A percentile compares a stretch with the other conserved stretches of the same genome.
Conservation (phyloP, 2,329 filamentous ascomycete genomes). For the Neoascochyta sp. region DNA sequence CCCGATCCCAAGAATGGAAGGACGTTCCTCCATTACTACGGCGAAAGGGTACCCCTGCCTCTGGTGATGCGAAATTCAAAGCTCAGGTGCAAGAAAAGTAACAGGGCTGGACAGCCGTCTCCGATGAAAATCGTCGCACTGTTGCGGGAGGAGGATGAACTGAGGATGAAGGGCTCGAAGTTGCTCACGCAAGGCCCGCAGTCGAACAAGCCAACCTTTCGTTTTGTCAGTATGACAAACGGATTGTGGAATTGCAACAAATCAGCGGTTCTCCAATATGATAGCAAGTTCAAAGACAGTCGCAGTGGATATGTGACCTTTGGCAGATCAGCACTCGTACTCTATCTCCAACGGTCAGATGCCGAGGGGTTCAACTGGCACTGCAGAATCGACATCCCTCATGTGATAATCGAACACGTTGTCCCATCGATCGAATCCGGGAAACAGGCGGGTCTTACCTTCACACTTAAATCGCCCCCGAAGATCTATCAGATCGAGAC, state of each 20-base stretch:
- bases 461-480: constrained; percentile 40
- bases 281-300: constrained; percentile 42
- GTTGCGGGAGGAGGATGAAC: constrained; percentile 19
- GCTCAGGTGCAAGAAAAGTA: constrained; percentile 14
- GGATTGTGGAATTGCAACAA: constrained; percentile 44
- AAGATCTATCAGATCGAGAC: constrained; percentile 35
- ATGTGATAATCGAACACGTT: constrained; percentile 41
- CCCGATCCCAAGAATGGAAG: constrained; percentile 39
- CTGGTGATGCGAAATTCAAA: constrained; percentile 9
- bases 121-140: constrained; percentile 21
- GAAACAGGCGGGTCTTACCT: constrained; percentile 24
- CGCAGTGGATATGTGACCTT: constrained; percentile 39
- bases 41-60: constrained; percentile 12
- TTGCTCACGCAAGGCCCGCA: constrained; percentile 4
- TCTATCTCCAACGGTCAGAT: constrained; percentile 9
- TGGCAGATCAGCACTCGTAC: constrained; percentile 29
- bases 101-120: constrained; percentile 21
- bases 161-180: constrained; percentile 11
- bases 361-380: constrained; percentile 13
- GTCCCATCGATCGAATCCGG: constrained; percentile 22
- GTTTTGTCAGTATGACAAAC: constrained; percentile 28
- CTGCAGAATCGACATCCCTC: constrained; percentile 43
- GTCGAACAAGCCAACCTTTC: constrained; percentile 19
- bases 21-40: constrained; percentile 43
- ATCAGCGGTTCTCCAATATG: constrained; percentile 36